Evolutionary conservation across 148 eudicot genomes (phyloP), one percentile per base, ranked within the genome.

Genomic region (Persicaria maculosa): DNA sequence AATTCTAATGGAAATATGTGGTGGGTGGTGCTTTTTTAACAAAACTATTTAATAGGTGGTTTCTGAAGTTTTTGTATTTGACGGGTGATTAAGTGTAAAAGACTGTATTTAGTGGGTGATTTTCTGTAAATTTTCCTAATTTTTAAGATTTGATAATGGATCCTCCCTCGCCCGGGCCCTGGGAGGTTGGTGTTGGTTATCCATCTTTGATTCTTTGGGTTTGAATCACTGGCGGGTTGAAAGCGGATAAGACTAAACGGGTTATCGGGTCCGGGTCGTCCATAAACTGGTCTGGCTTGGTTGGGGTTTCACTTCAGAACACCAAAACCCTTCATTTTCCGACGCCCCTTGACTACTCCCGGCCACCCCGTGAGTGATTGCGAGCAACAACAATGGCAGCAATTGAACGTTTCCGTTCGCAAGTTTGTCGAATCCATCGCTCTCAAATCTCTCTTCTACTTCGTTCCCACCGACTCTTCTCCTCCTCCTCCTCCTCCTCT

Each of bases 331-430:
- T 65, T 65, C 44, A 16, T 12, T 14, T 65, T 4, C 70, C 67
- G 62, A n/a, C 62, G 62, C 62, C 62, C 11, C 20, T 4, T 4
- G 22, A 11, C 12, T 58, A 22, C 65, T 8, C 44, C 4, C 19
- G 9, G n/a, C 40, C 17, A 64, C 46, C 46, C 69, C 12, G 69
- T 36, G 46, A 36, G 14, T 17, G 36, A 17, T 16, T 52, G n/a
- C 14, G 53, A 46, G 40, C 46, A 46, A 9, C 53, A 71, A 71
- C 73, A 71, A 71, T 71, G 73, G 73, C 53, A 52, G 73, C 53
- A 7, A 36, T 71, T 7, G 73, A 71, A 17, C 73, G 73, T 53
- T 22, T 71, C 54, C 54, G 73, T 22, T 45, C 73, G 4, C 54
- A 46, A 46, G 73, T 31, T 9, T 47, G 54, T 46, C 73, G 53